Percentiles rank a stretch among this genome's conserved stretches.
Evolutionary conservation across 495 filamentous ascomycete species (phyloP).

Genomic region (Physcia stellaris): DNA sequence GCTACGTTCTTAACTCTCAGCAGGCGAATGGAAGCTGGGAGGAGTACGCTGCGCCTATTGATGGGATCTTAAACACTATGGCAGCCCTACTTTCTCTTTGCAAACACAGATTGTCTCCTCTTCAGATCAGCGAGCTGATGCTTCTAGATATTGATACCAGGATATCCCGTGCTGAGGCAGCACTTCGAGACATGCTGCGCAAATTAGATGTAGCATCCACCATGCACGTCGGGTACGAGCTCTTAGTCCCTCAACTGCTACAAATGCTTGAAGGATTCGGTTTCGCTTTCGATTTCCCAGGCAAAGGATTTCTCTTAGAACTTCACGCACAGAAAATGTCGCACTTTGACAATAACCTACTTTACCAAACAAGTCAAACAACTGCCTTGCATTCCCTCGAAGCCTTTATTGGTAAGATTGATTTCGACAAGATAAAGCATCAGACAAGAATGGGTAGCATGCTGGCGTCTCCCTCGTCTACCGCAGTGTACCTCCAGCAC

Average conservation of each 20-base stretch:
- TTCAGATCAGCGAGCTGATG: background rate
- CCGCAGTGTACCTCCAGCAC: slow-evolving; percentile 29
- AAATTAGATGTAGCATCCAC: slow-evolving; percentile 6
- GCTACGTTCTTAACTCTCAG: slow-evolving; percentile 12
- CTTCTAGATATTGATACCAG: slow-evolving; percentile 2
- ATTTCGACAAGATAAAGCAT: slow-evolving; percentile 24
- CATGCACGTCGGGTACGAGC: slow-evolving; percentile 25
- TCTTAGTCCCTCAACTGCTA: slow-evolving; percentile 22
- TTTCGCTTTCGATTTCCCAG: slow-evolving; percentile 12
- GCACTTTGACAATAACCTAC: slow-evolving; percentile 14
- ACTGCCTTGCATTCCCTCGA: slow-evolving; percentile 26
- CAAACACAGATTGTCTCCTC: slow-evolving; percentile 2
- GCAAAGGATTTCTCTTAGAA: slow-evolving; percentile 9
- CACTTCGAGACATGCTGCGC: background rate
- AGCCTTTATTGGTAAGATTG: slow-evolving; percentile 24
- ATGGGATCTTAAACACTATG: slow-evolving; percentile 17
- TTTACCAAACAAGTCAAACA: slow-evolving; percentile 16
- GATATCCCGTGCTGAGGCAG: background rate
- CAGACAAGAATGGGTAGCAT: slow-evolving; percentile 23
- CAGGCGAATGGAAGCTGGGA: slow-evolving; percentile 14
- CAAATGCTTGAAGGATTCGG: slow-evolving; percentile 10
- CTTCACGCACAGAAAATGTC: slow-evolving; percentile 16
- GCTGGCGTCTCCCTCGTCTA: slow-evolving; percentile 36
- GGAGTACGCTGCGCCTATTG: slow-evolving; percentile 7
- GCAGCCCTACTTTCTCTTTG: slow-evolving; percentile 16